Base-by-base conservation (phyloP, 257 asterid genomes). In the Solanum dulcamara region DNA sequence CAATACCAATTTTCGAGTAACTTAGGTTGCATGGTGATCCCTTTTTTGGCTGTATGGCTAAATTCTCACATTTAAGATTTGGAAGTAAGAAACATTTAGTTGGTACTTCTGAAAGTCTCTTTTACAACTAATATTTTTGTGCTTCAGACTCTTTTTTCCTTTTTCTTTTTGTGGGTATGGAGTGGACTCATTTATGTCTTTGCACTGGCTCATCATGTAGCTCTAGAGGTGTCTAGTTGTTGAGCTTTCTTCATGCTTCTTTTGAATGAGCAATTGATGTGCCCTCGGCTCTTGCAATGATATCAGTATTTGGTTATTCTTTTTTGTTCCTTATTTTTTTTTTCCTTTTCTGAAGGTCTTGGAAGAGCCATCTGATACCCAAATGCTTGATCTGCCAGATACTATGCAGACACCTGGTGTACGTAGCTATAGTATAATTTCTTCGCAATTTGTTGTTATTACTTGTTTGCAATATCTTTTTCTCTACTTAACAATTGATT, bases 401-500 rank as follows among this genome's bases (percentile, higher is more conserved):
- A 89, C 89, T 90, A 86, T 93, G 87, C 96, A 89, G 89, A 96
- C 99, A 83, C 98, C 99, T 68, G 89, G 86, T 68, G 98, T 96
- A 96, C 53, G 97, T 85, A 84, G 18, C 84, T 86, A 83, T 30
- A 6, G 72, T 14, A 51, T 24, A 3, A 10, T 51, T 77, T 77
- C 30, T 44, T 10, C 28, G n/a, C 28, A 22, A 35, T 83, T 84
- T 10, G 44, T 66, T 18, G 24, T 24, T 48, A 44, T 38, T 15
- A 70, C 66, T 51, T 24, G 48, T 71, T 86, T 64, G 82, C 6
- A 4, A 15, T 12, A 77, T 12, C 38, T 46, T 53, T 22, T 62
- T 50, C 59, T 30, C 22, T 24, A 42, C 28, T 80, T 12, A 26
- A 9, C 28, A 37, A 42, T 53, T 77, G 87, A 44, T 64, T 6